A percentile compares a stretch with the other conserved stretches of the same genome.
Evolutionary conservation across 2,329 filamentous ascomycete species (phyloP).

Genomic region (Penicillium olsonii): DNA sequence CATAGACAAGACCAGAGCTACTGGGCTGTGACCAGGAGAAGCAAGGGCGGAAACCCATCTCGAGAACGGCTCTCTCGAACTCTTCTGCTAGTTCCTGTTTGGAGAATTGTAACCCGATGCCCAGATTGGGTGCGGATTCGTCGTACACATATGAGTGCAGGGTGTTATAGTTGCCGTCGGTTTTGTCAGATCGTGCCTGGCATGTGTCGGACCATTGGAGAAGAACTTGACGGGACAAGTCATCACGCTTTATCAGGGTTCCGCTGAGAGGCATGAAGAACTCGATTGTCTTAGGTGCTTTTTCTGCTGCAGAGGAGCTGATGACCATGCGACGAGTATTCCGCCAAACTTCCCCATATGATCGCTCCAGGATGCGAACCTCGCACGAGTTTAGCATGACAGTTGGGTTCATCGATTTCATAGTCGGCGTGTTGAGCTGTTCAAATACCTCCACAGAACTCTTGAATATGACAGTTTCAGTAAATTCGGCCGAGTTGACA

Average conservation of each 20-base stretch:
- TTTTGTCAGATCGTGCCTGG: constrained; percentile 28
- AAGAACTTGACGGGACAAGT: constrained; percentile 24
- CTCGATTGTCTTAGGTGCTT: constrained; percentile 27
- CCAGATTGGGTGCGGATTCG: constrained; percentile 31
- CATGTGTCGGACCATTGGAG: constrained; percentile 36
- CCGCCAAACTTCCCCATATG: constrained; percentile 31
- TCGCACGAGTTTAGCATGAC: constrained; percentile 29
- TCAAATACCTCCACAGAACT: constrained; percentile 32
- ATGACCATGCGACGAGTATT: constrained; percentile 34
- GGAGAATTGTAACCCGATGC: constrained; percentile 27
- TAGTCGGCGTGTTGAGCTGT: constrained; percentile 30
- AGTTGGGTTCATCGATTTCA: constrained; percentile 32
- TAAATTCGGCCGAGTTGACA: constrained; percentile 29
- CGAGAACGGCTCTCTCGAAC: constrained; percentile 30
- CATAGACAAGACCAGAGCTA: constrained; percentile 29
- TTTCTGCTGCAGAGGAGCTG: constrained; percentile 31
- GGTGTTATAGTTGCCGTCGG: constrained; percentile 33
- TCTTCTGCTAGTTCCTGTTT: constrained; percentile 23
- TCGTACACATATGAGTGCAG: constrained; percentile 35
- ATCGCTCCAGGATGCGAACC: constrained; percentile 33
- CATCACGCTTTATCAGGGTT: constrained; percentile 29
- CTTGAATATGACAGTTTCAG: constrained; percentile 32
- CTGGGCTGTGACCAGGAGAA: constrained; percentile 28
- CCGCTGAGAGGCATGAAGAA: constrained; percentile 32
- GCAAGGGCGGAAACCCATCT: constrained; percentile 20